Evolutionary conservation across 176 grass and related monocot genomes (phyloP), one percentile per base, ranked within the genome.

Genomic region (Chrysopogon serrulatus): DNA sequence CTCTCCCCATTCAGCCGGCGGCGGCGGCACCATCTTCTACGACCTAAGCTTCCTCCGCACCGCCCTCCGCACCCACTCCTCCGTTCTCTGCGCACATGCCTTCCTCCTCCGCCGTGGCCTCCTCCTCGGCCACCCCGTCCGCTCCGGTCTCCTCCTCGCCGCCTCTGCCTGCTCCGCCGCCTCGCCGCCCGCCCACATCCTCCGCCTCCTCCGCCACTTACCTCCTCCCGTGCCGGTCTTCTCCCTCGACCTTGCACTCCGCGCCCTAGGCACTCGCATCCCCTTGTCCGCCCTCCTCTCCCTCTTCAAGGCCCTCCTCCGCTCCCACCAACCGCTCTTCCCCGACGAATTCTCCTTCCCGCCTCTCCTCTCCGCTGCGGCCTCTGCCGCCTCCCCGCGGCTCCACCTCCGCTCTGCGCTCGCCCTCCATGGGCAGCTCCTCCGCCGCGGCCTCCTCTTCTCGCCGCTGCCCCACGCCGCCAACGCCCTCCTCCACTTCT

Each of bases 361-460:
- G 2, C 37, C 68, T 71, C 68, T 71, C 39, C 39, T 71, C 68
- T 71, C 68, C 5, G 68, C 68, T 24, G 68, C 68, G 23, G 68
- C 39, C 23, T 71, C 56, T 10, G n/a, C 39, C 39, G 6, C 68
- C 13, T 27, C 37, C 39, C 68, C 68, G 39, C n/a, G 68, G 2
- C 11, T 27, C 37, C 68, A 71, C 68, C n/a, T 71, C 23, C 23
- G 37, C 12, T 42, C 68, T 2, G 37, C n/a, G 23, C 68, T 71
- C 68, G 1, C 37, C 21, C 68, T 71, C n/a, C 68, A 71, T n/a
- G 68, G 37, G 68, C 68, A 71, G 68, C 5, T 71, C 5, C 39
- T 71, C 68, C 68, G 68, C 37, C 68, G 68, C 68, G 68, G 68
- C 23, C 68, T 71, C 68, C 68, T 71, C 39, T 71, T 71, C 37